Base-by-base conservation (phyloP, 2,329 filamentous ascomycete genomes). In the Aspergillus fischeri region DNA sequence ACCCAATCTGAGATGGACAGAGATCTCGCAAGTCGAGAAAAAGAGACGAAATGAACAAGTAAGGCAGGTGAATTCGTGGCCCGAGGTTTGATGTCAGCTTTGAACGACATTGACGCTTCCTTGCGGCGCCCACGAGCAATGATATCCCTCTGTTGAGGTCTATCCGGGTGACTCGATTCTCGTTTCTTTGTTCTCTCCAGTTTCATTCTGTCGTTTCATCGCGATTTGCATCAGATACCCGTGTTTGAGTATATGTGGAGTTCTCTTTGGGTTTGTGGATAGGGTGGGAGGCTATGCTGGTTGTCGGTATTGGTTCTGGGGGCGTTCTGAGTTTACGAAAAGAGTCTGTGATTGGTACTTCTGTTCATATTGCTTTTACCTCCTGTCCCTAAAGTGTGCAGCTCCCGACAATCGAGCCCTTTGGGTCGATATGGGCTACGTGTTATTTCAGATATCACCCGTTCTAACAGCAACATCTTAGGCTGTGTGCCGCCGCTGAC, bases 1-100 rank as follows among this genome's bases (percentile, higher is more conserved):
- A 64, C 56, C 24, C 63, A 69, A 51, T 65, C 67, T 50, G 65
- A 69, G 41, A 73, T 73, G 70, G 68, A 72, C 47, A 63, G 60
- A 52, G 71, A 73, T 50, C 61, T 73, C 11, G 54, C 58, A 2
- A 42, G 52, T 14, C 61, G 66, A 29, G 66, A 69, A 57, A 68
- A 66, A 56, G 60, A 52, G 25, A 38, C 65, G 20, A 52, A 50
- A 38, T 10, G 44, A 21, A n/a, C 52, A 41, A 52, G 42, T 38
- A 17, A 25, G 20, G 4, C 41, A 44, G 7, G 10, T 44, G 41
- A 44, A 44, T 21, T n/a, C 8, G 3, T 44, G 41, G 21, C 10
- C 32, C 3, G 41, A 11, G n/a, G 3, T 11, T 44, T 44, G n/a
- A 10, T 17, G 10, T 11, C n/a, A 21, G 24, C 27, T 47, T 47